phyloP scores from a whole-genome alignment of 192 early-diverging fungal species.

The Podila minutissima region DNA sequence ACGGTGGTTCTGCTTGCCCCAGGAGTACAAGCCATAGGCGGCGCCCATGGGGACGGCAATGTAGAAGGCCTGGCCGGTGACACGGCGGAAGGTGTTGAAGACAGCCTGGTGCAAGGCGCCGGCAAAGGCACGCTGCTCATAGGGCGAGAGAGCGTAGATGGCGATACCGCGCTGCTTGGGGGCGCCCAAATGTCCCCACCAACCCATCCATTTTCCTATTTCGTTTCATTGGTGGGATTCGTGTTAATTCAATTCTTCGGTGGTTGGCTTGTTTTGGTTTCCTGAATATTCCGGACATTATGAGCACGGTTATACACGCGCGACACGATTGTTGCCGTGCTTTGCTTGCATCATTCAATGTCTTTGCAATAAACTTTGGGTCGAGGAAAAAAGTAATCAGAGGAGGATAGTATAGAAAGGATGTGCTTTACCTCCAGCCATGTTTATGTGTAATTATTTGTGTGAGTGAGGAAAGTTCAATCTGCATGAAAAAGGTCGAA shows the following conservation, averaged over 20 bases:
- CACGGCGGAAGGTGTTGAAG: conserved; percentile 70
- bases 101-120: conserved; percentile 64
- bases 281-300: background rate
- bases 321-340: too few species aligned
- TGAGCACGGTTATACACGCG: too few species aligned
- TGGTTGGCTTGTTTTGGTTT: conserved; percentile 33
- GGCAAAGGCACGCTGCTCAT: conserved; percentile 70
- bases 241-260: background rate
- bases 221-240: conserved; percentile 46
- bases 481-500: too few species aligned
- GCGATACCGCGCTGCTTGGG: conserved; percentile 67
- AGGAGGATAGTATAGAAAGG: background rate
- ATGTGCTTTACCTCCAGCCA: background rate
- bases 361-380: too few species aligned
- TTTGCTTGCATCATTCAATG: too few species aligned
- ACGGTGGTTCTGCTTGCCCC: conserved; percentile 56
- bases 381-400: too few species aligned
- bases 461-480: too few species aligned
- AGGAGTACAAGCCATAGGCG: conserved; percentile 58
- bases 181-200: conserved; percentile 70
- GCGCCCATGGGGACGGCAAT: conserved; percentile 57
- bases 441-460: background rate
- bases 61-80: conserved; percentile 63
- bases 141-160: conserved; percentile 68
- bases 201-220: conserved; percentile 54